Evolutionary conservation across 2,329 filamentous ascomycete genomes (phyloP), one percentile per base, ranked within the genome.

Genomic region (Podosphaera aphanis): DNA sequence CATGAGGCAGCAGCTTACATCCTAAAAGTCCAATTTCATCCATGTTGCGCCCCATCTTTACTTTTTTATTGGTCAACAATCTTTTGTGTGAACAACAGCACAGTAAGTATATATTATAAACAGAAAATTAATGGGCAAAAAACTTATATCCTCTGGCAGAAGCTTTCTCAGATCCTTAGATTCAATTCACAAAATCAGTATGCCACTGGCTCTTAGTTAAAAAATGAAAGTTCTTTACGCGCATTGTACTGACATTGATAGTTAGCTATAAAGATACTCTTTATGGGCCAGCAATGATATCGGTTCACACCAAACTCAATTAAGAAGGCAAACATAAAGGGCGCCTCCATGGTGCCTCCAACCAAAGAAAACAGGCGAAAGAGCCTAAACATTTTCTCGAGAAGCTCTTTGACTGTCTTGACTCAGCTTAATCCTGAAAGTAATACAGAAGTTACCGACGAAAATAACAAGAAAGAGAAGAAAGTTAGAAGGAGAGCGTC

Each of bases 351-450:
- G 57, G 52, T 55, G 33, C 55, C 53, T 43, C 43, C 33, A 38
- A 41, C 40, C 18, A 52, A 52, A 31, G 53, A 54, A 40, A 31
- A 31, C n/a, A 49, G 57, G 36, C 55, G 56, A 18, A 58, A 55
- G 50, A 59, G 56, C 48, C 48, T 57, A 18, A 56, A 53, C 46
- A 45, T 57, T 16, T 55, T 59, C 41, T 51, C 54, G 11, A 51
- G 54, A 45, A 45, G 46, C 25, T 51, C 51, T 2, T 46, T 53
- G 16, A 47, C 47, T 16, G 49, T 48, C 31, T 50, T 57, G 16
- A 45, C 53, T 33, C 55, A 55, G 10, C 52, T 56, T 46, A 56
- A 58, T 33, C 54, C 52, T 20, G 52, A 57, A 37, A 33, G 51
- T 18, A 37, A 36, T 11, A 49, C 47, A 21, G 47, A 20, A 10